Base-by-base conservation (phyloP, 2,329 filamentous ascomycete genomes). In the Westerdykella aurantiaca region DNA sequence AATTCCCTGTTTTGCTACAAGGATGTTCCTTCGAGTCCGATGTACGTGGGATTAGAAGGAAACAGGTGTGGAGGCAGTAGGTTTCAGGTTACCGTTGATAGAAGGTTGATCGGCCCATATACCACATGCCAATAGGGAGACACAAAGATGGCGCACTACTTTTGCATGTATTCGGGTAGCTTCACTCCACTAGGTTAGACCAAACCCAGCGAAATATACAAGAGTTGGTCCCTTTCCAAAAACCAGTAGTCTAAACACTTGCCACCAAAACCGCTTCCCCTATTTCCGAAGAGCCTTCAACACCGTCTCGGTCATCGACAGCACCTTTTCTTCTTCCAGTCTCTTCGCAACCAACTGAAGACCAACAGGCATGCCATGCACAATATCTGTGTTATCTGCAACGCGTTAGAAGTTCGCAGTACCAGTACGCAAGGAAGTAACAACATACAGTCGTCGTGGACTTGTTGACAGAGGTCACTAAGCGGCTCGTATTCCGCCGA, bases 291-390 rank as follows among this genome's bases (percentile, higher is more conserved):
- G 46, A 6, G 63, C 66, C 34, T 68, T 38, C 1, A 69, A 45
- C 12, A 71, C 57, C 1, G 50, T 55, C 18, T 49, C 56, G 5
- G 67, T 69, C 66, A 70, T 70, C 11, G 53, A 60, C 25, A 72
- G 53, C 1, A 69, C 66, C 46, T 71, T 72, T 40, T 72, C 69
- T 42, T 72, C 69, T 43, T 72, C 66, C 2, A 71, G 55, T 34
- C 67, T 58, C 38, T 62, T 56, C 5, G 66, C 69, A 22, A 71
- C 55, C 5, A 71, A 63, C 56, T 72, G 69, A 21, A 72, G 45
- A 45, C 62, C 69, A 0, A 72, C 60, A 2, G 72, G 72, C 54
- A 74, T 64, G 4, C 71, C 72, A 42, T 73, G 64, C 5, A 72
- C 60, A 12, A 61, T 43, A 11, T 64, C 61, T 3, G 61, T 52